Evolutionary conservation across 306 rosid genomes (phyloP).

Genomic region (Datisca glomerata): DNA sequence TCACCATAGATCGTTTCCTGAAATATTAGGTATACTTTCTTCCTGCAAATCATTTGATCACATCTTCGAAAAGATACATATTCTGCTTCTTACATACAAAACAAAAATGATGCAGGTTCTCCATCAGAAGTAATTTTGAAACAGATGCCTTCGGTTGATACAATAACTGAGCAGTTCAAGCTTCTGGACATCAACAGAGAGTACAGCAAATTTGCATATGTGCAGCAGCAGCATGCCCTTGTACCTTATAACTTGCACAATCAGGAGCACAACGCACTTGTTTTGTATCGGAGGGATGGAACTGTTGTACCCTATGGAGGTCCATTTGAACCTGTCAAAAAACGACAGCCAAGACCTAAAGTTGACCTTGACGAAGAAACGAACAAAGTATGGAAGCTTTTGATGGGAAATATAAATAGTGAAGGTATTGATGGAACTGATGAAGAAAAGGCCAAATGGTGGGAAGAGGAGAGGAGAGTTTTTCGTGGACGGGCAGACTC

Average conservation of each 20-base stretch:
- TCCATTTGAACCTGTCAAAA: slow-evolving; percentile 52
- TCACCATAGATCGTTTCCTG: slow-evolving; percentile 16
- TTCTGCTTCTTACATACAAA: slow-evolving; percentile 7
- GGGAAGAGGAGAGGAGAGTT: slow-evolving; percentile 94
- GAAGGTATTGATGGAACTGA: slow-evolving; percentile 88
- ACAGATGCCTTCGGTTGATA: slow-evolving; percentile 21
- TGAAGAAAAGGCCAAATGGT: slow-evolving; percentile 78
- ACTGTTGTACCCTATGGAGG: slow-evolving; percentile 48
- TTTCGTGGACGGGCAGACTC: slow-evolving; percentile 90
- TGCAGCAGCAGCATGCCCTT: slow-evolving; percentile 33
- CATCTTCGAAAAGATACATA: slow-evolving; percentile 7
- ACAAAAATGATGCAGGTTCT: slow-evolving; percentile 30
- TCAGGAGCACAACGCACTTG: slow-evolving; percentile 30
- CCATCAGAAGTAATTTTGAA: slow-evolving; percentile 11
- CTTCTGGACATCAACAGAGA: slow-evolving; percentile 45
- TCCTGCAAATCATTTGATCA: background rate
- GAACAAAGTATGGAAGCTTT: slow-evolving; percentile 87
- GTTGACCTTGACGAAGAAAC: slow-evolving; percentile 94
- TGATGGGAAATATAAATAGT: slow-evolving; percentile 71
- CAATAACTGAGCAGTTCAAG: slow-evolving; percentile 39
- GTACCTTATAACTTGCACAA: slow-evolving; percentile 33
- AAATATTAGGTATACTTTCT: slow-evolving; percentile 37
- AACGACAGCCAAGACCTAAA: slow-evolving; percentile 67
- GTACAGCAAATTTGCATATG: slow-evolving; percentile 22
- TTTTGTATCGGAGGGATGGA: slow-evolving; percentile 36